A percentile compares a stretch with the other conserved stretches of the same genome.
phyloP scores from a whole-genome alignment of 164 flowering plant species.

The Annona squamosa region DNA sequence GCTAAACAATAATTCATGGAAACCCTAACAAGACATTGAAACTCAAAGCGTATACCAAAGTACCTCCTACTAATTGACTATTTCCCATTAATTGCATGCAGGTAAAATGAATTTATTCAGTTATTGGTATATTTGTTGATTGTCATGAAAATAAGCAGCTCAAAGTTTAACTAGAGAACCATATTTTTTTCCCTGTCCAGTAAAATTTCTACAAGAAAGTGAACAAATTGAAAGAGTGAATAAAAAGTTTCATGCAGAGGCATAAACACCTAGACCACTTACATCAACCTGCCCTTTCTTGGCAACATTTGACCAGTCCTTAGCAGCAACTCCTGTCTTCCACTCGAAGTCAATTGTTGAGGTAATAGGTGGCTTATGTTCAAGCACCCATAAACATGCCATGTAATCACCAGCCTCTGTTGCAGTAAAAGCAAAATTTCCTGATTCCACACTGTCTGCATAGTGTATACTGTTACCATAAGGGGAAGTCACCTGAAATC shows the following conservation, averaged over 20 bases:
- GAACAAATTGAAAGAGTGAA: neutral
- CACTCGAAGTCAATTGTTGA: constrained; percentile 64
- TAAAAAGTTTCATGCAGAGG: neutral
- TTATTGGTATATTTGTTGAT: too few species aligned
- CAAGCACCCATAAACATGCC: constrained; percentile 53
- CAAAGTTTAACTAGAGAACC: too few species aligned
- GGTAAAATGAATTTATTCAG: too few species aligned
- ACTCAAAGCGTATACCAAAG: too few species aligned
- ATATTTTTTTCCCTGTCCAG: too few species aligned
- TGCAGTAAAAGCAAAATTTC: constrained; percentile 68
- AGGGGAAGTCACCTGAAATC: constrained; percentile 58
- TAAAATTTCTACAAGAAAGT: neutral
- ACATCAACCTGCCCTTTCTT: constrained; percentile 73
- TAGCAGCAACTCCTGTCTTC: constrained; percentile 71
- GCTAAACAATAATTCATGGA: neutral
- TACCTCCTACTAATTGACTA: too few species aligned
- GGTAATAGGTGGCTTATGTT: constrained; percentile 32
- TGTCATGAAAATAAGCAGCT: too few species aligned
- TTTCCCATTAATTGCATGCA: too few species aligned
- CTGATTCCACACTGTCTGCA: constrained; percentile 45
- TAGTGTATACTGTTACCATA: constrained; percentile 48
- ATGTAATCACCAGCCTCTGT: constrained; percentile 63
- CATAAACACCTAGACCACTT: constrained; percentile 13
- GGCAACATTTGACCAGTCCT: constrained; percentile 74
- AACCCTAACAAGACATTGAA: too few species aligned